Evolutionary conservation across 257 asterid species (phyloP), one percentile per base, ranked within the genome.

Genomic region (Marsdenia floribunda): DNA sequence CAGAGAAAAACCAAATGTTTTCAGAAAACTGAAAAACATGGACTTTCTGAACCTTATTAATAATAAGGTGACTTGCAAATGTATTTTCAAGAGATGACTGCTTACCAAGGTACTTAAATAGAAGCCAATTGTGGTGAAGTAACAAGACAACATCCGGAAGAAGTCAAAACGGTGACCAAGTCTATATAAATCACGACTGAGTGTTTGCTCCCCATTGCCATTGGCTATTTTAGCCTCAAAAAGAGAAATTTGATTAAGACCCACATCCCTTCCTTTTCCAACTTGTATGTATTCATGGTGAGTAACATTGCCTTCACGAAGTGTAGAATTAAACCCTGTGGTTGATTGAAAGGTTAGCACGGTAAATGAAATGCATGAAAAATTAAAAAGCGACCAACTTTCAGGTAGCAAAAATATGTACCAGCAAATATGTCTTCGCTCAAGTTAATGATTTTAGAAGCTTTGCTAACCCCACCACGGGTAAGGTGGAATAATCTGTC

Each of bases 391-490:
- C 33, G n/a, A 29, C 46, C 46, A 71, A 38, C 63, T 12, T 69
- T 71, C 13, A 40, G 9, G 11, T 26, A 29, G 72, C 47, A 15
- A 53, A 15, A 53, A 57, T 69, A 60, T 85, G 52, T 86, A 92
- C 98, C 99, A 59, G 99, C 99, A 86, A 95, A 95, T 82, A 95
- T 92, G 79, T 92, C 98, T 82, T 95, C 99, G 78, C 97, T 90
- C 72, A 95, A 85, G 80, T 95, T 95, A 84, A 92, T 92, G 80
- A 90, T 82, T 86, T 87, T 95, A 72, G 99, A 95, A 63, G 98
- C 97, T 80, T 92, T 95, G 86, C 98, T 95, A 60, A 95, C 88
- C n/a, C 99, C 98, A 78, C 97, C 97, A 80, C 99, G 87, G 12
- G 98, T 91, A 75, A 95, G 96, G 85, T 95, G 99, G 84, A 95